Base-by-base conservation (phyloP, 345 rosid genomes). In the Gossypium arboreum region DNA sequence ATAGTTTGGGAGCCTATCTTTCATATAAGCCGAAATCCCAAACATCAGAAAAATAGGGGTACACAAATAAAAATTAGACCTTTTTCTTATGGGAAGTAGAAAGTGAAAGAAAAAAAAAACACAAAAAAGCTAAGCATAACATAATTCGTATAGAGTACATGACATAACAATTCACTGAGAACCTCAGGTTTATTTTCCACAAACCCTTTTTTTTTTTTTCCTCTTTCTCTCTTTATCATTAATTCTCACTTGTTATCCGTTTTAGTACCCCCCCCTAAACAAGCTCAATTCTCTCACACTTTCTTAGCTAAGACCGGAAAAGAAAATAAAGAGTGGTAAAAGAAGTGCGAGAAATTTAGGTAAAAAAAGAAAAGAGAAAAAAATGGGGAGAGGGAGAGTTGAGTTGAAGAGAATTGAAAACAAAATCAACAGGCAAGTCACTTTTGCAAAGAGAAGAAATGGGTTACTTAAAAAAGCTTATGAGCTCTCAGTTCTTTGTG, bases 381-480 rank as follows among this genome's bases (percentile, higher is more conserved):
- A 63, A 1, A 87, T 88, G 92, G 92, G 92, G 18, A 88, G 92
- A 77, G 92, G 92, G 61, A 88, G 76, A 81, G 92, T 88, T 50
- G 88, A 86, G 83, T 75, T 88, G 80, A 88, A 88, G 82, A 86
- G 88, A 60, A 86, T 88, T 79, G 92, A 88, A 81, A 88, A 88
- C 81, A 86, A 88, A 84, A 85, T 86, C 54, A 88, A 88, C 81
- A 86, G 89, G 81, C 91, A 88, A 24, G 91, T 88, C 44, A 88
- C 91, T 0, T 88, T 88, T 80, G 83, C 89, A 3, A 88, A 88
- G 89, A 88, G 91, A 75, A 86, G 91, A 83, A 88, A 88, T 81
- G 91, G 91, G 12, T 83, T 88, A 47, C 89, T 88, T 67, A 88
- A 88, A 79, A 88, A 88, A 76, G 91, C 91, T 22, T 86, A 84